These are phyloP conservation scores for Raphanus raphanistrum DNA, from an alignment of 345 rosid genomes.

Conservation along the genomic window DNA sequence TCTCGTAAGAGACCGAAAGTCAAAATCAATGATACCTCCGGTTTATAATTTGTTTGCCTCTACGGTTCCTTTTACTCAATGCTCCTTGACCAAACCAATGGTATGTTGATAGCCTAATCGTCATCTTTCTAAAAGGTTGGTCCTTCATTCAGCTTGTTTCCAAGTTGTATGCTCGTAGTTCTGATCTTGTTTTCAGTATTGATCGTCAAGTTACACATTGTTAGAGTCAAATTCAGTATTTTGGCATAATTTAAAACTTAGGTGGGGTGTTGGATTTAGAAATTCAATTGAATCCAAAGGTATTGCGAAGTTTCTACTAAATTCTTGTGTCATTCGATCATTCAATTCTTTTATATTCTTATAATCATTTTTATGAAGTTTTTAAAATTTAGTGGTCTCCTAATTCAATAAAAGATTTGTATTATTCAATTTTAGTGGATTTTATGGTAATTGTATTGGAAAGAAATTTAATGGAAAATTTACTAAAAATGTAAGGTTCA, in stretches of 20 bases:
- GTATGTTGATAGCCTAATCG: background rate
- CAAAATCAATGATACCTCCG: background rate
- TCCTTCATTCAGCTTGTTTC: background rate
- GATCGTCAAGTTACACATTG: background rate
- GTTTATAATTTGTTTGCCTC: constrained; percentile 10
- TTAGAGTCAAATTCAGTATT: background rate
- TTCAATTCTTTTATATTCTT: too few species aligned
- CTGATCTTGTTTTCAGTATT: background rate
- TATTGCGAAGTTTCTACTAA: too few species aligned
- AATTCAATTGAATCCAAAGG: too few species aligned
- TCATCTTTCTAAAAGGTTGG: background rate
- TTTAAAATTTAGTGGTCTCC: too few species aligned
- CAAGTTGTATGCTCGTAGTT: background rate
- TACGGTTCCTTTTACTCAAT: background rate
- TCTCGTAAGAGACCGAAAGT: background rate
- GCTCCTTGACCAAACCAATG: background rate
- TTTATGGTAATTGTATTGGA: too few species aligned
- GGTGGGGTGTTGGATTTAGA: too few species aligned
- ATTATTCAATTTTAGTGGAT: too few species aligned
- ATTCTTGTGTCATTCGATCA: too few species aligned
- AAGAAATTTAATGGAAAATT: too few species aligned
- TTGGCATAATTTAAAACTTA: background rate
- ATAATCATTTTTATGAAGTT: too few species aligned
- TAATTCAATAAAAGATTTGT: too few species aligned
- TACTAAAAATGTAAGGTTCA: too few species aligned